These are phyloP conservation scores for Nicotiana tomentosiformis DNA, from an alignment of 257 asterid genomes.

Conservation along the genomic window DNA sequence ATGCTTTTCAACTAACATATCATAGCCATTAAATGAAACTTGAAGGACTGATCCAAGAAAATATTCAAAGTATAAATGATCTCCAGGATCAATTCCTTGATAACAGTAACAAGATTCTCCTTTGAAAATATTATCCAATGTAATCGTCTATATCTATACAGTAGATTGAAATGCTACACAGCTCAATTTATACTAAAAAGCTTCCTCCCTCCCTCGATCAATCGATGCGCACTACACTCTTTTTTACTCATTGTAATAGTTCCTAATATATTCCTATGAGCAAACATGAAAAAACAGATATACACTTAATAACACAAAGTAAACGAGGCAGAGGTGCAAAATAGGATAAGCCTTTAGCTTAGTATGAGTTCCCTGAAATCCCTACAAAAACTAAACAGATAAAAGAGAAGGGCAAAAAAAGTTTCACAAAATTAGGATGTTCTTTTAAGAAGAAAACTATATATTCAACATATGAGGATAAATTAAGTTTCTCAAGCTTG, in stretches of 20 bases:
- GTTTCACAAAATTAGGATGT: neutral
- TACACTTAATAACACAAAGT: neutral
- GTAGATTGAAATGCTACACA: neutral
- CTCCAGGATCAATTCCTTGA: neutral
- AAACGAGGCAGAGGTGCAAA: neutral
- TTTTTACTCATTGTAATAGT: neutral
- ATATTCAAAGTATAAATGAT: neutral
- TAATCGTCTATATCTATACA: neutral
- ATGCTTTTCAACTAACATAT: conserved; percentile 7
- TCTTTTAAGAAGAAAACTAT: neutral
- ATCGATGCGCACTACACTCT: neutral
- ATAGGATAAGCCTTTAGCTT: neutral
- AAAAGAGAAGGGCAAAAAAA: neutral
- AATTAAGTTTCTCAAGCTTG: neutral
- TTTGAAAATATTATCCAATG: neutral
- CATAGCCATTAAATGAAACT: neutral
- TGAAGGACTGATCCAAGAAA: conserved; percentile 2
- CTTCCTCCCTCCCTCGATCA: neutral
- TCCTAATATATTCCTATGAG: neutral
- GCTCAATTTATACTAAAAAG: neutral
- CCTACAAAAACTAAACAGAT: neutral
- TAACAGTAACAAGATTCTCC: neutral
- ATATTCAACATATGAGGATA: neutral
- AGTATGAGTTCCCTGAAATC: neutral
- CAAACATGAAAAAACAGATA: neutral